phyloP scores from a whole-genome alignment of 1,284 basidiomycete species.

The Earliella scabrosa region DNA sequence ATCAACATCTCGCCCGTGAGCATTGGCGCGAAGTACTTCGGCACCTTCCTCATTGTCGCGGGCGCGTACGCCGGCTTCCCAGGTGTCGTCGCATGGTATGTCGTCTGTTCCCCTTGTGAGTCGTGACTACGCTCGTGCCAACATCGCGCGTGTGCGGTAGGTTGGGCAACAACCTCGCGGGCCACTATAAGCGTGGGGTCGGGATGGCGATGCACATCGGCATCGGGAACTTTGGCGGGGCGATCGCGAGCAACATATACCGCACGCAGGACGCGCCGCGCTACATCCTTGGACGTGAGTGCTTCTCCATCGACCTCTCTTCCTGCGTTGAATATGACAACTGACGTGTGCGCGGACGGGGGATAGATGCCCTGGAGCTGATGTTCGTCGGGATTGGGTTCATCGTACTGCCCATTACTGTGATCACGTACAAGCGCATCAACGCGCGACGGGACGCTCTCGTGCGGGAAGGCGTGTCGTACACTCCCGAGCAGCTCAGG shows the following conservation, averaged over 20 bases:
- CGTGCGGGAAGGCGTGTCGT: constrained; percentile 16
- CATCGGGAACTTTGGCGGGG: constrained; percentile 59
- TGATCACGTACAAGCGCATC: constrained; percentile 55
- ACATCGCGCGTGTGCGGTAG: constrained; percentile 36
- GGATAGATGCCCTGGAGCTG: constrained; percentile 62
- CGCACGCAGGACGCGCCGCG: constrained; percentile 60
- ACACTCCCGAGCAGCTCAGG: constrained; percentile 16
- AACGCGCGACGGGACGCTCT: constrained; percentile 46
- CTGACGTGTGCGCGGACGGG: background rate
- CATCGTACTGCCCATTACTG: constrained; percentile 51
- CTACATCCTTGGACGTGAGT: constrained; percentile 64
- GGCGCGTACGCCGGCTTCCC: constrained; percentile 68
- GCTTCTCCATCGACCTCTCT: background rate
- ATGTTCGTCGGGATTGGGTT: constrained; percentile 72
- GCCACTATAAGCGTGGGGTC: constrained; percentile 69
- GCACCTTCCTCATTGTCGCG: constrained; percentile 63
- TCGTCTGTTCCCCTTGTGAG: background rate
- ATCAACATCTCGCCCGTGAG: constrained; percentile 64
- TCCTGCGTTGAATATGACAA: too few relatives aligned
- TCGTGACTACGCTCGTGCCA: too few relatives aligned
- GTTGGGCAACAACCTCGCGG: constrained; percentile 63
- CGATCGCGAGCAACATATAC: constrained; percentile 66
- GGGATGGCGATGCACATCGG: constrained; percentile 70
- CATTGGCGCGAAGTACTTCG: constrained; percentile 65
- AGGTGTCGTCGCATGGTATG: constrained; percentile 68